These are phyloP conservation scores for Elasticomyces elasticus DNA, from an alignment of 495 filamentous ascomycete species.

Conservation along the genomic window DNA sequence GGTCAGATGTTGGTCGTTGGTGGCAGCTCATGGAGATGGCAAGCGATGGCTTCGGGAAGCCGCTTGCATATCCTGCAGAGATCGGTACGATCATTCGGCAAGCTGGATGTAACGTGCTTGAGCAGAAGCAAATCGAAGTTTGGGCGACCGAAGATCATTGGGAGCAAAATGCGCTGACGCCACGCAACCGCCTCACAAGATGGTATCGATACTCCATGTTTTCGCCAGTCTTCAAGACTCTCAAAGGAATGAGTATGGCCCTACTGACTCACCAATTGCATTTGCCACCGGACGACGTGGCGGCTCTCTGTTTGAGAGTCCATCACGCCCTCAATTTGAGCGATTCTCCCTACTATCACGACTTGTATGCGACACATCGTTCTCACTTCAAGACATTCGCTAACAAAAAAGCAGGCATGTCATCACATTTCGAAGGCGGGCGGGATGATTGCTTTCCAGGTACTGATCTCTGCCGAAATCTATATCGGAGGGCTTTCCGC, in stretches of 20 bases:
- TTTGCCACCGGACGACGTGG: neutral
- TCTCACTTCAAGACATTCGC: neutral
- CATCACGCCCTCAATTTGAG: neutral
- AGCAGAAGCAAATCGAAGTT: neutral
- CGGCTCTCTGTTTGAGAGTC: neutral
- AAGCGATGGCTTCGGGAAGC: conserved; percentile 53
- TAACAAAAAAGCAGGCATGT: neutral
- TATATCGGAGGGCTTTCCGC: too few species aligned
- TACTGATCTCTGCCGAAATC: too few species aligned
- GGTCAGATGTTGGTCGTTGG: conserved; percentile 52
- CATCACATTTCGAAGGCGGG: neutral
- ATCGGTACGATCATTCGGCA: neutral
- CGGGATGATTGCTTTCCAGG: neutral
- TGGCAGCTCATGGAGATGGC: conserved; percentile 58
- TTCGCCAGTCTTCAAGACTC: neutral
- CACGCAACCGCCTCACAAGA: neutral
- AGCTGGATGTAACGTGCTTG: neutral
- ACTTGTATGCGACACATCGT: neutral
- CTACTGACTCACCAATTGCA: neutral
- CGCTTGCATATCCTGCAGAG: conserved; percentile 55
- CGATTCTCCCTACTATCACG: neutral
- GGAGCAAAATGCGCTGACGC: neutral
- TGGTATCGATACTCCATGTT: conserved; percentile 30
- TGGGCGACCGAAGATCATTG: neutral
- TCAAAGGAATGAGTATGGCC: conserved; percentile 3